Evolutionary conservation across 768 basidiomycete genomes (phyloP).

Genomic region (Tricholoma furcatifolium): DNA sequence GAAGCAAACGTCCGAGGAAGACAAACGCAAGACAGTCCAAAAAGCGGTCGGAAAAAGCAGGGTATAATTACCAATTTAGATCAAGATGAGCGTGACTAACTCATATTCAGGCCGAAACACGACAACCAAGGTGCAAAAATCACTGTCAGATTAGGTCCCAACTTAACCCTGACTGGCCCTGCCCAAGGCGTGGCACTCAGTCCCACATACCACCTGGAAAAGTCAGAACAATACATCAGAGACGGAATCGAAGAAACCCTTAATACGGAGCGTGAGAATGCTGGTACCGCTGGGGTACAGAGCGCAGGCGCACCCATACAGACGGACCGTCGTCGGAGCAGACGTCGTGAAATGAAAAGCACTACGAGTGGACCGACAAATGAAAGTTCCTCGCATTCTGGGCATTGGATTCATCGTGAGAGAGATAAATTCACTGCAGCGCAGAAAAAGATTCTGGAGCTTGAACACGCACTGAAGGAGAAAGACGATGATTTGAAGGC

Average conservation of each 20-base stretch:
- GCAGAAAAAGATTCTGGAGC: slow-evolving; percentile 1
- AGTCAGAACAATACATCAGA: not conserved
- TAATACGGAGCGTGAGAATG: no score
- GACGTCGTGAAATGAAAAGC: no score
- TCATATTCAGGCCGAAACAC: not conserved
- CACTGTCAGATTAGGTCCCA: not conserved
- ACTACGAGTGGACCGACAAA: not conserved
- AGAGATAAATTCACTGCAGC: not conserved
- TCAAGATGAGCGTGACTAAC: no score
- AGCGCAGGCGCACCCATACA: no score
- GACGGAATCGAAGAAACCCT: not conserved
- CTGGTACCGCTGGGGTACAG: no score
- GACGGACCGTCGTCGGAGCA: no score
- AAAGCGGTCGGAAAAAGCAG: no score
- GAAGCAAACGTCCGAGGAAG: no score
- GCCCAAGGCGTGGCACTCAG: not conserved
- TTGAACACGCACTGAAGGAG: slow-evolving; percentile 32
- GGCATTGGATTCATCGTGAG: not conserved
- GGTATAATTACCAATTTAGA: no score
- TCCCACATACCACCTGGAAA: not conserved
- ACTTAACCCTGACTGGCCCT: slow-evolving; percentile 1
- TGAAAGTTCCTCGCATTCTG: not conserved
- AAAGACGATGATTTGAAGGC: slow-evolving; percentile 49
- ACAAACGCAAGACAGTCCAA: no score
- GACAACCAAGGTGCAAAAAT: not conserved